Evolutionary conservation across 257 asterid genomes (phyloP), one percentile per base, ranked within the genome.

Genomic region (Capsicum chinense): DNA sequence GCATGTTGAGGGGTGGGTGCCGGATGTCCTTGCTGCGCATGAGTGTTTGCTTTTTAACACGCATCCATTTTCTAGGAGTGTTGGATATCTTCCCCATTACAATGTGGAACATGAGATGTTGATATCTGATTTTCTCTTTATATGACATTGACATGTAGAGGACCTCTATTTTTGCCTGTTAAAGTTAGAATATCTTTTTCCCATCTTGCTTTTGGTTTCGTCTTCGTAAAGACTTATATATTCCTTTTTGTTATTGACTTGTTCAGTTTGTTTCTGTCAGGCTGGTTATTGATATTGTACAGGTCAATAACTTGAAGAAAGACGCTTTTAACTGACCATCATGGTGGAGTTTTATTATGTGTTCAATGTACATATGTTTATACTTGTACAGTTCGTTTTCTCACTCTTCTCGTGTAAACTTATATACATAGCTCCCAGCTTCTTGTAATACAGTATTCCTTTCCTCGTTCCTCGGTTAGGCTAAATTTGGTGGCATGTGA

Each of bases 201-300:
- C 69, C 58, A 11, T 64, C 48, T 66, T 16, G 56, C 60, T 82
- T 82, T 63, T 67, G 56, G 26, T 82, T 44, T 60, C 56, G 63
- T 56, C 33, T 47, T n/a, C 13, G 3, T 64, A 50, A 82, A 52
- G 33, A 5, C 42, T 60, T 47, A 26, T 3, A 35, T 64, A 11
- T 48, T 64, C 26, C 57, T 56, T 68, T 63, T 68, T 0, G 50
- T 78, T 78, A 47, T 54, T 78, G 82, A 78, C 64, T 78, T 54
- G 62, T 15, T 42, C 50, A 78, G 50, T 54, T 54, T 78, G 50
- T 78, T 14, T 78, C 19, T 54, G 64, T 44, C 85, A 83, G 85
- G 85, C 80, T 17, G 63, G 35, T 16, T 63, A 68, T 69, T 66
- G 85, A 57, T 17, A 83, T 67, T 19, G 80, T 54, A 83, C 68